phyloP scores from a whole-genome alignment of 1,284 basidiomycete genomes.

The Cutaneotrichosporon sp. region DNA sequence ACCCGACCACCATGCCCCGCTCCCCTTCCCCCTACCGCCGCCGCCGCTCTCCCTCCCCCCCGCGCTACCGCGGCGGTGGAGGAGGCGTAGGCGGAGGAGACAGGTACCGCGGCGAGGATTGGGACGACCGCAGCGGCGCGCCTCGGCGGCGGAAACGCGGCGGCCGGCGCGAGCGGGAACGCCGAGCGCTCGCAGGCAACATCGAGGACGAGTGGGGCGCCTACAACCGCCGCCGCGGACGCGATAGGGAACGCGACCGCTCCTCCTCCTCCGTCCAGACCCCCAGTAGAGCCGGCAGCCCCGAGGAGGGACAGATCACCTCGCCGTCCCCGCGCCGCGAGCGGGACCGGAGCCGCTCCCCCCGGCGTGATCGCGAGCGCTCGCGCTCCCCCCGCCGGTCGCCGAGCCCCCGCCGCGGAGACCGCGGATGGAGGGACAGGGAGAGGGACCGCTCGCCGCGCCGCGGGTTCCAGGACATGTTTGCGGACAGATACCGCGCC shows the following conservation, averaged over 20 bases:
- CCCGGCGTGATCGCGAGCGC: slow-evolving; percentile 15
- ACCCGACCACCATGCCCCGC: slow-evolving; percentile 36
- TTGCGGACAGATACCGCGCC: slow-evolving; percentile 9
- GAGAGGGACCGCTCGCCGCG: neutral
- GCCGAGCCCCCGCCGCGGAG: neutral
- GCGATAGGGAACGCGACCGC: neutral
- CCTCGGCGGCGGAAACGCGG: slow-evolving; percentile 10
- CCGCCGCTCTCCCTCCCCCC: slow-evolving; percentile 35
- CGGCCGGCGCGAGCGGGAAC: slow-evolving; percentile 17
- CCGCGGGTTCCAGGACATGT: neutral
- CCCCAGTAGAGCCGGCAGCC: slow-evolving; percentile 30
- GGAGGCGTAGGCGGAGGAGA: slow-evolving; percentile 10
- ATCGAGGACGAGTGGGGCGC: slow-evolving; percentile 20
- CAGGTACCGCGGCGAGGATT: slow-evolving; percentile 24
- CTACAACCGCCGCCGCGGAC: slow-evolving; percentile 24
- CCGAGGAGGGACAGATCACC: slow-evolving; percentile 49
- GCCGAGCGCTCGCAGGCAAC: neutral
- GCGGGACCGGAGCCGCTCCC: too few relatives aligned
- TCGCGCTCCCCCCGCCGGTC: neutral
- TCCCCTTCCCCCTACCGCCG: slow-evolving; percentile 39
- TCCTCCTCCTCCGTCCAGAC: slow-evolving; percentile 2
- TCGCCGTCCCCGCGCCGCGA: slow-evolving; percentile 26
- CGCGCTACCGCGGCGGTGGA: slow-evolving; percentile 16
- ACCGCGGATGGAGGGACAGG: neutral
- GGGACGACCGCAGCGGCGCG: slow-evolving; percentile 11